Percentiles rank a stretch among this genome's conserved stretches.
Evolutionary conservation across 2,329 filamentous ascomycete genomes (phyloP).

Genomic region (Chalaropsis thielavioides): DNA sequence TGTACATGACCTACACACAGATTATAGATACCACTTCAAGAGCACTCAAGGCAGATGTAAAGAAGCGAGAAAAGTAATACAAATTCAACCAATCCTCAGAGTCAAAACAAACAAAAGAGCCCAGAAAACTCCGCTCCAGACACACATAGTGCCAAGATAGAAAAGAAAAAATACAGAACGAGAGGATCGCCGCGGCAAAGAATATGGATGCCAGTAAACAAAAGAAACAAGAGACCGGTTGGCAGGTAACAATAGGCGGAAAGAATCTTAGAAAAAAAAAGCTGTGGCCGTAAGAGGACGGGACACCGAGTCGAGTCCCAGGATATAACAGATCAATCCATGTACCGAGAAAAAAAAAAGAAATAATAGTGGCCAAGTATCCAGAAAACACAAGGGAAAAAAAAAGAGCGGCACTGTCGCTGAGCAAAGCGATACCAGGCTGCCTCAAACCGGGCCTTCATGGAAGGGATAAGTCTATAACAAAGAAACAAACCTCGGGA

Average conservation of each 20-base stretch:
- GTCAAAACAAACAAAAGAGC: neutral
- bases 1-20: no score
- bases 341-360: neutral
- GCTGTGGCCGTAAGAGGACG: neutral
- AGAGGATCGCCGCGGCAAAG: neutral
- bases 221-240: neutral
- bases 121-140: neutral
- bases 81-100: neutral
- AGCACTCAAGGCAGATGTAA: neutral
- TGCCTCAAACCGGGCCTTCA: neutral
- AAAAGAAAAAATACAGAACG: neutral
- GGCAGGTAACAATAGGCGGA: neutral
- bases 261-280: neutral
- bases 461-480: constrained; percentile 5
- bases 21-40: neutral
- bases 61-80: neutral
- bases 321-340: neutral
- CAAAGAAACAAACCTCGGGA: neutral
- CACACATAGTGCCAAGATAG: neutral
- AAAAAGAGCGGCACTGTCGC: neutral
- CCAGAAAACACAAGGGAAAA: neutral
- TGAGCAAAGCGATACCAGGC: neutral
- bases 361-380: neutral
- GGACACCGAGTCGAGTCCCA: neutral
- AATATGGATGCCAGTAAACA: neutral